These are phyloP conservation scores for Kwoniella sp. DNA, from an alignment of 768 basidiomycete species.

Conservation along the genomic window DNA sequence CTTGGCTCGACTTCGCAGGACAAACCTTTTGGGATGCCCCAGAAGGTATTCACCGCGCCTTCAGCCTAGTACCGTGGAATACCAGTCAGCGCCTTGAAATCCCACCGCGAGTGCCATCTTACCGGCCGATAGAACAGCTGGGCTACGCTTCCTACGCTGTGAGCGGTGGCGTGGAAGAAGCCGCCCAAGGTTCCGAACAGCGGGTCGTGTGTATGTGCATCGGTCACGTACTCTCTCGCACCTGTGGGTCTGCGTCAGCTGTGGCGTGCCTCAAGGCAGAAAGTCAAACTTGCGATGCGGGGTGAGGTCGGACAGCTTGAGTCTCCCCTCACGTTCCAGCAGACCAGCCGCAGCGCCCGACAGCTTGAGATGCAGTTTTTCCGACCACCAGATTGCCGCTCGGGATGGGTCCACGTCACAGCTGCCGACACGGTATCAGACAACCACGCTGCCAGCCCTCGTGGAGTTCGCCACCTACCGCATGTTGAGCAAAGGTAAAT, in stretches of 20 bases:
- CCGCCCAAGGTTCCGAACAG: constrained; percentile 55
- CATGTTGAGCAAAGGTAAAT: constrained; percentile 61
- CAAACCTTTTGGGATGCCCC: constrained; percentile 55
- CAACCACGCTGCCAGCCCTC: not conserved
- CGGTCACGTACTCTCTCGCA: constrained; percentile 54
- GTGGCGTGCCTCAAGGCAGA: not conserved
- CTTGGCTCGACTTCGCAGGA: not conserved
- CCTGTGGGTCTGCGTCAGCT: constrained; percentile 46
- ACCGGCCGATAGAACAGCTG: not conserved
- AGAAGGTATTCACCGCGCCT: constrained; percentile 55
- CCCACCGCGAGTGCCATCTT: not conserved
- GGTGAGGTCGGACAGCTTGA: constrained; percentile 53
- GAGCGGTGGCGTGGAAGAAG: constrained; percentile 54
- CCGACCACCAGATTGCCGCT: constrained; percentile 61
- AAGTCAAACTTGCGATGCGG: constrained; percentile 53
- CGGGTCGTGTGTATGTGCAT: constrained; percentile 54
- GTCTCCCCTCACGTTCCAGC: constrained; percentile 53
- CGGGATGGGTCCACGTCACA: constrained; percentile 59
- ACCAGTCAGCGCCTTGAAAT: not conserved
- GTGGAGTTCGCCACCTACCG: constrained; percentile 49
- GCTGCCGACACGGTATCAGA: constrained; percentile 30
- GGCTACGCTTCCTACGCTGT: constrained; percentile 50
- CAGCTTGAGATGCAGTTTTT: constrained; percentile 54
- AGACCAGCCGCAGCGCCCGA: constrained; percentile 58
- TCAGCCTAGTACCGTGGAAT: constrained; percentile 45